Evolutionary conservation across 208 protist species (phyloP).

Genomic region (Trypanosoma congolense): DNA sequence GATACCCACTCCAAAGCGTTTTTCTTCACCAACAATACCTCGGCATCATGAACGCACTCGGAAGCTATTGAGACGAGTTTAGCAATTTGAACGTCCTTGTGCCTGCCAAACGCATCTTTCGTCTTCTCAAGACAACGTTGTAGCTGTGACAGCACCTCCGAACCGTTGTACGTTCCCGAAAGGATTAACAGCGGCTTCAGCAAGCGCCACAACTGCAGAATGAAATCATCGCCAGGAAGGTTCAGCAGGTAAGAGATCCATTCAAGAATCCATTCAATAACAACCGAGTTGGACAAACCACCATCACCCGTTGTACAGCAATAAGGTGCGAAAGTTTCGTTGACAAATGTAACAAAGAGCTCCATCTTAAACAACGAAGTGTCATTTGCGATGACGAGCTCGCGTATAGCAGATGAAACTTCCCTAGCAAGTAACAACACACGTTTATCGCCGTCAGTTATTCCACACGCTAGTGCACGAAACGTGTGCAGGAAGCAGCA

Average conservation of each 20-base stretch:
- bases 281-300: conserved; percentile 10
- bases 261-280: conserved; percentile 45
- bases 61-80: conserved; percentile 20
- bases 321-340: conserved; percentile 32
- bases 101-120: conserved; percentile 14
- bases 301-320: conserved; percentile 3
- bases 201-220: conserved; percentile 34
- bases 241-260: conserved; percentile 56
- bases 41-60: conserved; percentile 18
- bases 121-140: conserved; percentile 23
- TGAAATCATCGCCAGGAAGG: conserved; percentile 40
- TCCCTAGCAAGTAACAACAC: conserved; percentile 51
- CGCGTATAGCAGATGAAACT: conserved; percentile 49
- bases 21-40: conserved; percentile 12
- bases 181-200: conserved; percentile 39
- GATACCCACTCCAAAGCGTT: conserved; percentile 23
- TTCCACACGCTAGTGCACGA: conserved; percentile 35
- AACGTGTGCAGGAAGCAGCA: conserved; percentile 54
- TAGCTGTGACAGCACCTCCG: conserved; percentile 9
- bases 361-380: conserved; percentile 27
- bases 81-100: conserved; percentile 15
- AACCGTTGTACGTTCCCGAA: conserved; percentile 21
- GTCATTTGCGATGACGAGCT: conserved; percentile 38
- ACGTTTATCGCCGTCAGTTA: conserved; percentile 55
- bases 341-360: conserved; percentile 42